A percentile compares a stretch with the other conserved stretches of the same genome.
Evolutionary conservation across 2,329 filamentous ascomycete species (phyloP).

Genomic region (Corynespora cassiicola): DNA sequence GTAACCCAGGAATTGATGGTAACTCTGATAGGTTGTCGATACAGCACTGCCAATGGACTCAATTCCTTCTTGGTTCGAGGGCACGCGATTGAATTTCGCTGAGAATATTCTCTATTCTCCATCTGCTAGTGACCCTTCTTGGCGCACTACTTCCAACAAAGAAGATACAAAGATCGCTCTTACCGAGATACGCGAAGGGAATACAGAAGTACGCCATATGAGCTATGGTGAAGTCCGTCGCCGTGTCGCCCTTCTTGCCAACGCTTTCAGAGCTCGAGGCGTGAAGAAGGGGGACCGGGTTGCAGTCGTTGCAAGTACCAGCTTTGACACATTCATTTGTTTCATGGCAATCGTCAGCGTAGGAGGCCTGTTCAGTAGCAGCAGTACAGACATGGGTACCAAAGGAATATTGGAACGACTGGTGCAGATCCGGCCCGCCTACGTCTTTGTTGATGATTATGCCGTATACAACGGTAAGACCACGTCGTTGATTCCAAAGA

Average conservation of each 20-base stretch:
- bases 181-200: conserved; percentile 76
- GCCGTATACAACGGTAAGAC: conserved; percentile 81
- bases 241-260: conserved; percentile 65
- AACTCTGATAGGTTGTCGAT: conserved; percentile 63
- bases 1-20: neutral
- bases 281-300: conserved; percentile 75
- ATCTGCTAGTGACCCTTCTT: conserved; percentile 49
- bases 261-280: conserved; percentile 71
- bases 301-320: conserved; percentile 77
- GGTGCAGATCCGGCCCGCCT: conserved; percentile 76
- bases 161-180: conserved; percentile 74
- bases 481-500: conserved; percentile 75
- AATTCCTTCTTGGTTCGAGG: conserved; percentile 79
- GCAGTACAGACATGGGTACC: conserved; percentile 83
- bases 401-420: conserved; percentile 78
- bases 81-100: conserved; percentile 76
- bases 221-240: conserved; percentile 72
- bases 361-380: conserved; percentile 77
- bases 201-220: conserved; percentile 57
- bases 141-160: conserved; percentile 65
- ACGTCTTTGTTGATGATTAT: conserved; percentile 83
- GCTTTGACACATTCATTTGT: conserved; percentile 74
- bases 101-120: conserved; percentile 77
- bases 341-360: conserved; percentile 74
- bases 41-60: conserved; percentile 72